A percentile compares a stretch with the other conserved stretches of the same genome.
These are phyloP conservation scores for Arabidopsis hybrid DNA, from an alignment of 441 rosid genomes.

Conservation along the genomic window DNA sequence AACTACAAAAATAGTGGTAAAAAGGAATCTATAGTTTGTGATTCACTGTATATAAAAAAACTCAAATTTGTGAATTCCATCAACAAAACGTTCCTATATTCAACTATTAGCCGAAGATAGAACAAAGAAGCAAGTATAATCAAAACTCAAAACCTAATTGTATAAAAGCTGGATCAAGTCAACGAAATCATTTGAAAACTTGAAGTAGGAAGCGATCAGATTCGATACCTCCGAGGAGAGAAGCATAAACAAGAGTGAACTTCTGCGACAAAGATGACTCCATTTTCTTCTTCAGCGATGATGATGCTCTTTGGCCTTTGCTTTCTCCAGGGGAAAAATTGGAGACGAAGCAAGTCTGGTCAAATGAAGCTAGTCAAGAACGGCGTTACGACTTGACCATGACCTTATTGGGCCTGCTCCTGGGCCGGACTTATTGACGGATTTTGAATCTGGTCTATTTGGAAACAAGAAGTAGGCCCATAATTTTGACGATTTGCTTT, in stretches of 20 bases:
- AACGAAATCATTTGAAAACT: background rate
- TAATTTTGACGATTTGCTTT: no score
- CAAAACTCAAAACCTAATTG: background rate
- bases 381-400: slow-evolving; percentile 1
- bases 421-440: background rate
- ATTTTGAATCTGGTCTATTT: background rate
- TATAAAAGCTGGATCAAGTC: background rate
- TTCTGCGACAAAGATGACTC: slow-evolving; percentile 87
- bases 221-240: slow-evolving; percentile 73
- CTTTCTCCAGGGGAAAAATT: background rate
- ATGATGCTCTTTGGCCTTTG: slow-evolving; percentile 5
- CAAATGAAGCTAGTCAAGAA: background rate
- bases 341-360: background rate
- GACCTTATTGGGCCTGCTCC: background rate
- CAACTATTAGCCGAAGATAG: background rate
- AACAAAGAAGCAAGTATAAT: background rate
- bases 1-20: background rate
- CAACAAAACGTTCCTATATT: background rate
- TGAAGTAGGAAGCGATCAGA: background rate
- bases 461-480: background rate
- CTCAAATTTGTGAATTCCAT: background rate
- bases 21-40: background rate
- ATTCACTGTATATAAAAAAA: background rate
- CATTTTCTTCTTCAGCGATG: slow-evolving; percentile 44
- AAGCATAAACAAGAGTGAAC: slow-evolving; percentile 79